Base-by-base conservation (phyloP, 2,329 filamentous ascomycete species). In the Lecanosticta acicola region DNA sequence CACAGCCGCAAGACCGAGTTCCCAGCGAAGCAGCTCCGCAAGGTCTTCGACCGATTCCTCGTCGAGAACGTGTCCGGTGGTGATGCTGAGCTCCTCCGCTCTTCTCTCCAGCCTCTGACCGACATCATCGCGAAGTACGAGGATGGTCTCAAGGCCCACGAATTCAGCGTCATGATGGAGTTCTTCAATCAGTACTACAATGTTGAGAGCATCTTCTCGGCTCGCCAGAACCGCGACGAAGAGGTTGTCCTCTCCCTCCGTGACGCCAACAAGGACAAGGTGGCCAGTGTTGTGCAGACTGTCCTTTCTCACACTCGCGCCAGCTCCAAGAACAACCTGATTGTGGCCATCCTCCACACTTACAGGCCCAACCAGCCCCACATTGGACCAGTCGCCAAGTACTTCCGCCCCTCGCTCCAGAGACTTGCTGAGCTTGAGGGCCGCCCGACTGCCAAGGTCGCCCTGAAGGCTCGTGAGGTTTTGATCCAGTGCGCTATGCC, bases 401-500 rank as follows among this genome's bases (percentile, higher is more conserved):
- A 90, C 69, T 83, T 98, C 68, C 85, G 89, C 59, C 80, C 84
- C 3, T 78, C 85, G 14, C 79, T 98, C 19, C 85, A 85, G 64
- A 85, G 85, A 69, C 77, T 98, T 57, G 90, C 93, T 0, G 93
- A 98, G 66, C 80, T 98, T 11, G 88, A 94, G 70, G 89, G 84
- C 9, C 86, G 71, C 71, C 81, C 74, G 63, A 93, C 91, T 9
- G 87, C 91, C 56, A 98, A 97, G 81, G 91, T 98, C 34, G 88
- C 91, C 0, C 79, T 98, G 57, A 98, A 98, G 77, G 91, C 93
- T 37, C 86, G 93, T 65, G 93, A 98, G 73, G 84, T 97, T 41
- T 83, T 98, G 61, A 98, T 98, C 54, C 93, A 97, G 71, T 96
- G 89, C 66, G 90, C 93, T 43, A 79, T 98, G 66, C 93, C 93